Evolutionary conservation across 441 rosid species (phyloP).

Genomic region (Aleurites moluccanus): DNA sequence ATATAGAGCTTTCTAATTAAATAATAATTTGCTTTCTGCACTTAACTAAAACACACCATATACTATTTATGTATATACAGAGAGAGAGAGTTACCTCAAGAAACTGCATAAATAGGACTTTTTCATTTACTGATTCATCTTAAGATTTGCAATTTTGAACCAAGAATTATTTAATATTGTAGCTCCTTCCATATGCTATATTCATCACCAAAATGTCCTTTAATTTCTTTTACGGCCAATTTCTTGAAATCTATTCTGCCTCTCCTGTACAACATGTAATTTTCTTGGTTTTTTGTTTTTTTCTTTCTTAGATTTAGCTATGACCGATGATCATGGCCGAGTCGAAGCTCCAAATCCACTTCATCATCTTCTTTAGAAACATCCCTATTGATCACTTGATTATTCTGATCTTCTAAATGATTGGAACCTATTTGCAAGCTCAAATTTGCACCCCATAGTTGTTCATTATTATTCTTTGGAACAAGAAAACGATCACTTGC

Average conservation of each 20-base stretch:
- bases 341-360: slow-evolving; percentile 83
- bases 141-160: not conserved
- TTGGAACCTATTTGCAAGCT: slow-evolving; percentile 51
- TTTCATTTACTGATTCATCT: not conserved
- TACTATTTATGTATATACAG: not conserved
- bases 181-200: not conserved
- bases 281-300: not conserved
- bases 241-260: not conserved
- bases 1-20: not conserved
- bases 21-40: not conserved
- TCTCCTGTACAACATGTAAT: not conserved
- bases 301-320: not conserved
- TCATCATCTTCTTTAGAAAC: slow-evolving; percentile 44
- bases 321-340: slow-evolving; percentile 39
- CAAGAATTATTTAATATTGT: not conserved
- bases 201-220: not conserved
- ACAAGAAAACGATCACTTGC: not conserved
- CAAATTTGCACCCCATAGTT: slow-evolving; percentile 50
- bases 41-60: not conserved
- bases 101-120: not conserved
- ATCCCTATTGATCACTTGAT: slow-evolving; percentile 21
- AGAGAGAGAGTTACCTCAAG: not conserved
- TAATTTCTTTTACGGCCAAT: not conserved
- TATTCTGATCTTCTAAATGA: slow-evolving; percentile 30
- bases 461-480: slow-evolving; percentile 31